Evolutionary conservation across 345 rosid genomes (phyloP).

Genomic region (Eucalyptus curtisii): DNA sequence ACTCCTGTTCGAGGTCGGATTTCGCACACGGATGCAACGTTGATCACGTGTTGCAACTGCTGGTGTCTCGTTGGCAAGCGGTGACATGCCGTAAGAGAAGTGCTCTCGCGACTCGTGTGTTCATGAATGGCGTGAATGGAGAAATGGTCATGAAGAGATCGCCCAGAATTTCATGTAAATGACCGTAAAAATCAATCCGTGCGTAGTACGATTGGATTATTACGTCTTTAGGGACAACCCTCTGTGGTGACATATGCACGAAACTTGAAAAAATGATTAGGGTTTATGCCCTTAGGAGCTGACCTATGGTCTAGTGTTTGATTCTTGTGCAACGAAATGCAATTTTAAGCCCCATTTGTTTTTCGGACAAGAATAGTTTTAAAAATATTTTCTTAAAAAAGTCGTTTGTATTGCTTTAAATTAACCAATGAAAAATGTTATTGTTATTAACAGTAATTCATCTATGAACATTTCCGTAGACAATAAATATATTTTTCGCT

Average conservation of each 20-base stretch:
- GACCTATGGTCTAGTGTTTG: neutral
- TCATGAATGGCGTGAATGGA: neutral
- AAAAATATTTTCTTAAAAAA: neutral
- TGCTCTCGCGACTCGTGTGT: neutral
- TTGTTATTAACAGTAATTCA: neutral
- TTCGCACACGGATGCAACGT: neutral
- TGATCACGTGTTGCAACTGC: neutral
- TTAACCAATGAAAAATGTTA: neutral
- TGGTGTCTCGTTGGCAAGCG: neutral
- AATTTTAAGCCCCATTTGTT: too few relatives aligned
- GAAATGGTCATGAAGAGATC: neutral
- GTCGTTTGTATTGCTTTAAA: neutral
- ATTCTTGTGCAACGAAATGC: neutral
- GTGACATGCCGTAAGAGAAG: neutral
- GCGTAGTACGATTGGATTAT: fast-evolving
- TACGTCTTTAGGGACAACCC: neutral
- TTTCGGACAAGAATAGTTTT: too few relatives aligned
- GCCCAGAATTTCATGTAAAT: neutral
- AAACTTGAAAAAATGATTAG: neutral
- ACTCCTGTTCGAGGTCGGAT: neutral
- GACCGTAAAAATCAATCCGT: neutral
- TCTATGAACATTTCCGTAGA: neutral
- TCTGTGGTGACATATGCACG: neutral
- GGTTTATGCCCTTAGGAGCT: neutral
- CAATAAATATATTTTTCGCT: neutral